Base-by-base conservation (phyloP, 225 moss, liverwort and hornwort species). In the Pseudoscleropodium purum region DNA sequence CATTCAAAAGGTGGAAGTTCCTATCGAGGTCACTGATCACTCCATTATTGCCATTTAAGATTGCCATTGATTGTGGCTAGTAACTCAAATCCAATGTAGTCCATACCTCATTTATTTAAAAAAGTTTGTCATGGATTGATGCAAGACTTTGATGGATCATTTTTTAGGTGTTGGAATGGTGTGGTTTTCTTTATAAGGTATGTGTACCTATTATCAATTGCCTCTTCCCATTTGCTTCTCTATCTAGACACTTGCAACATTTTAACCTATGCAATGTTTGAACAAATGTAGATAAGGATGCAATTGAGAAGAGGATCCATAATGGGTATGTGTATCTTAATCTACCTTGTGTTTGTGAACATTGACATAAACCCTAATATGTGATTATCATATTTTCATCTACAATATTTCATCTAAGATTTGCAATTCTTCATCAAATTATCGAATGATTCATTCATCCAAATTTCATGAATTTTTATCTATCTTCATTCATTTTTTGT, bases 91-190 rank as follows among this genome's bases (percentile, higher is more conserved):
- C 7, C 3, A 33, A 19, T 75, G 51, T 21, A 78, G 5, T 2
- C 6, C 9, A 9, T 12, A 33, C 36, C 0, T 36, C 14, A 52
- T 52, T 77, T 14, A 7, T 24, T 77, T 8, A 52, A 36, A 34
- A 17, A 54, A 13, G 0, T 21, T 13, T 34, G 15, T 23, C 2
- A 24, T 78, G 1, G 19, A 19, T 49, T 49, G 9, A 78, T 76
- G 76, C 12, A 33, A 75, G 31, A 19, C 1, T 33, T 36, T 23
- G 8, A 52, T 77, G 14, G 14, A 9, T 14, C 14, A 52, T 23
- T 14, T 2, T 19, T 3, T 23, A 52, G 2, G 23, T 23, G 3
- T 43, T 21, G 0, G 2, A 49, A 31, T 19, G 4, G 2, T 0
- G 11, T 47, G 18, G 11, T 47, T 49, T 33, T 11, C 19, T 0